phyloP scores from a whole-genome alignment of 179 eudicot genomes.

The Silene noctiflora region DNA sequence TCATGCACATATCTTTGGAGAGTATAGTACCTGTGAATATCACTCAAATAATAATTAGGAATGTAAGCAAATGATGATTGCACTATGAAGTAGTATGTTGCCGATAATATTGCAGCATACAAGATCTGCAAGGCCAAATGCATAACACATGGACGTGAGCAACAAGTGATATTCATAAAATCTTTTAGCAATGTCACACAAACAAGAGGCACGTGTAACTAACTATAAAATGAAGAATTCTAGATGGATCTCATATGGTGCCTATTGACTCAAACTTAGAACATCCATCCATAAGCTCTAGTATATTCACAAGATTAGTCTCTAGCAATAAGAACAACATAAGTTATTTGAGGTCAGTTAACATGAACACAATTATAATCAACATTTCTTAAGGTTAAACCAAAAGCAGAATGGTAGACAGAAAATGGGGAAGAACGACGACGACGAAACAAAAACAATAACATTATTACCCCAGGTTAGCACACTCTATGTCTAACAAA shows the following conservation, averaged over 20 bases:
- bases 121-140: constrained; percentile 60
- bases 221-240: not conserved
- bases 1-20: constrained; percentile 8
- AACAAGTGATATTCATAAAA: not conserved
- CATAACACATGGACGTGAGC: constrained; percentile 9
- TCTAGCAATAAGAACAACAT: not conserved
- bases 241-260: not conserved
- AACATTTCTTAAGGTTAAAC: not conserved
- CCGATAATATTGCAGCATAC: constrained; percentile 72
- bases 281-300: not conserved
- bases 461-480: not conserved
- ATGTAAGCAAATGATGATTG: constrained; percentile 73
- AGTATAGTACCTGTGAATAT: constrained; percentile 66
- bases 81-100: constrained; percentile 68
- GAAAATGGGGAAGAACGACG: not conserved
- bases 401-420: not conserved
- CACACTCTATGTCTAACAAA: not conserved
- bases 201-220: not conserved
- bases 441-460: no score
- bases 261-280: not conserved
- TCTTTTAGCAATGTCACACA: not conserved
- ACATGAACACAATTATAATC: not conserved
- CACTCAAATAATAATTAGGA: constrained; percentile 82
- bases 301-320: not conserved
- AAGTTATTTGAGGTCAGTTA: not conserved